Percentiles rank a stretch among this genome's conserved stretches.
phyloP scores from a whole-genome alignment of 192 early-diverging fungal genomes.

The Umbelopsis sp. region DNA sequence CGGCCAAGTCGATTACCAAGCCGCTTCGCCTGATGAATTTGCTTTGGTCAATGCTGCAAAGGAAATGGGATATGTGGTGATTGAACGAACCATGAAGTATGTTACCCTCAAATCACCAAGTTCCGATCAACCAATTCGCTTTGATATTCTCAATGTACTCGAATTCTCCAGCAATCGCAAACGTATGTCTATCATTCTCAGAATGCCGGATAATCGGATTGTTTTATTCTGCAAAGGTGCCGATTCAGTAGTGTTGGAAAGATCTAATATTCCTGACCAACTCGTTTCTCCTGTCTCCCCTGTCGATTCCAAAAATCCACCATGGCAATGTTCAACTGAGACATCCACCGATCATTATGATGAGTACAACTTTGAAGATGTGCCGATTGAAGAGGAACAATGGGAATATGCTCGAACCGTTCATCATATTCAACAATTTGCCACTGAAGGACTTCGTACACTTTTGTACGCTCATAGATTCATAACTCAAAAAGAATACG shows the following conservation, averaged over 20 bases:
- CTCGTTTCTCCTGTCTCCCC: slow-evolving; percentile 17
- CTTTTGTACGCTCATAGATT: slow-evolving; percentile 74
- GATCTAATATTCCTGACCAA: slow-evolving; percentile 35
- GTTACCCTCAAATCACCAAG: slow-evolving; percentile 18
- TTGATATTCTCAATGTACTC: slow-evolving; percentile 70
- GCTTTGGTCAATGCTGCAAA: slow-evolving; percentile 79
- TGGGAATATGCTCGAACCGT: slow-evolving; percentile 63
- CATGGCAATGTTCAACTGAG: neutral
- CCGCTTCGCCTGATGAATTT: slow-evolving; percentile 83
- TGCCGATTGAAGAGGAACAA: slow-evolving; percentile 29
- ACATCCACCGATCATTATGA: slow-evolving; percentile 37
- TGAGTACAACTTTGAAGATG: slow-evolving; percentile 12
- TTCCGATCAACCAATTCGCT: slow-evolving; percentile 34
- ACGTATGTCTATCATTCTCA: slow-evolving; percentile 83
- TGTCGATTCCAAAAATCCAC: slow-evolving; percentile 11
- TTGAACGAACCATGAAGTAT: slow-evolving; percentile 50
- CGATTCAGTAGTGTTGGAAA: slow-evolving; percentile 82
- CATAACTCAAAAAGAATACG: slow-evolving; percentile 66
- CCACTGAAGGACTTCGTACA: slow-evolving; percentile 82
- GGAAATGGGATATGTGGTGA: slow-evolving; percentile 71
- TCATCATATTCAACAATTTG: slow-evolving; percentile 70
- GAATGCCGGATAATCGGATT: slow-evolving; percentile 73
- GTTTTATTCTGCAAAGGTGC: slow-evolving; percentile 89
- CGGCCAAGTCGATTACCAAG: slow-evolving; percentile 69
- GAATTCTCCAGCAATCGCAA: slow-evolving; percentile 90